A percentile compares a stretch with the other conserved stretches of the same genome.
phyloP scores from a whole-genome alignment of 2,329 filamentous ascomycete species.

The Calonectria fujianensis region DNA sequence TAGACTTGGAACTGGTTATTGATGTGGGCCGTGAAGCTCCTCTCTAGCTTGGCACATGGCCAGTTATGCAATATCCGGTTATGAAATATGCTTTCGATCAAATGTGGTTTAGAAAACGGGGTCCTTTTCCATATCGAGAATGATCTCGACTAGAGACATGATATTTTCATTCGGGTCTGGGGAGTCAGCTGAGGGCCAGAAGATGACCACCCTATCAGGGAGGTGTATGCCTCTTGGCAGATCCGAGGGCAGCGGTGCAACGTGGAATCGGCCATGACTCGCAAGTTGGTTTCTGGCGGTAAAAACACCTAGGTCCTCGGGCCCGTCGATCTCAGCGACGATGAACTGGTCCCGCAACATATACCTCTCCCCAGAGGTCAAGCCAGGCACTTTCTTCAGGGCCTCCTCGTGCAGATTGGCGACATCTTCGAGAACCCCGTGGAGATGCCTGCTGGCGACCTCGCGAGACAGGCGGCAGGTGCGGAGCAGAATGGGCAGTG shows the following conservation, averaged over 20 bases:
- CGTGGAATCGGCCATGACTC: neutral
- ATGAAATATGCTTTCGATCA: neutral
- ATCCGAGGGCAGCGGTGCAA: neutral
- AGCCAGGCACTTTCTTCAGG: neutral
- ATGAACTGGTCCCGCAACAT: neutral
- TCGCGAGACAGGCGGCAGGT: neutral
- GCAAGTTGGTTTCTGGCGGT: neutral
- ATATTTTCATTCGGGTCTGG: neutral
- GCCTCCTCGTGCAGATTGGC: neutral
- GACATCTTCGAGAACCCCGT: neutral
- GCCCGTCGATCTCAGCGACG: neutral
- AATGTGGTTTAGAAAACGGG: neutral
- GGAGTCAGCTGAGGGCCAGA: neutral
- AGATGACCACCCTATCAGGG: neutral
- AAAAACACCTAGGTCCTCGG: neutral
- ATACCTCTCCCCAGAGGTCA: neutral
- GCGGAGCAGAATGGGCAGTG: neutral
- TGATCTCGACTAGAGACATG: neutral
- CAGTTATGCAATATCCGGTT: neutral
- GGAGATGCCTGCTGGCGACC: neutral
- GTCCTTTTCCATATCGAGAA: neutral
- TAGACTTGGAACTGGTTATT: neutral
- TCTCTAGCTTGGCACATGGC: neutral
- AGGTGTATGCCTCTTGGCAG: neutral
- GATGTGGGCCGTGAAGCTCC: neutral